Percentiles rank a stretch among this genome's conserved stretches.
Evolutionary conservation across 2,329 filamentous ascomycete species (phyloP).

Genomic region (Colletotrichum sp.): DNA sequence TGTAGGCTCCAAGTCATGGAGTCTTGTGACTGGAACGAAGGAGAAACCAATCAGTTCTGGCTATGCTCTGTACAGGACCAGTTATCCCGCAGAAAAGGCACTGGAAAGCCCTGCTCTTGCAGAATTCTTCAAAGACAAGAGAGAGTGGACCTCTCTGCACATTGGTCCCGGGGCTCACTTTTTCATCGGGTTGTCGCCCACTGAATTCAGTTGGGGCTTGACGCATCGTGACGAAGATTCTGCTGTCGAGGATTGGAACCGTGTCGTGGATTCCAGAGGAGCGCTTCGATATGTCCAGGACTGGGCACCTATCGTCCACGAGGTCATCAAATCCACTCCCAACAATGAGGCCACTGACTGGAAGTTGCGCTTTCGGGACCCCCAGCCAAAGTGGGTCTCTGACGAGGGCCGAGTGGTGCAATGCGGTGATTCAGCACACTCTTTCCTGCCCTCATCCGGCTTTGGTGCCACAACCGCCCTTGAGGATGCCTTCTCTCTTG

Average conservation of each 20-base stretch:
- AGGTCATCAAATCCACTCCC: conserved; percentile 14
- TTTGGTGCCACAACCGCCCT: conserved; percentile 48
- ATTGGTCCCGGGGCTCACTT: background rate
- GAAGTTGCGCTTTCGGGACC: conserved; percentile 44
- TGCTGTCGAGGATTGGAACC: background rate
- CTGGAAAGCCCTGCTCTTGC: background rate
- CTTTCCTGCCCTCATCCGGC: conserved; percentile 43
- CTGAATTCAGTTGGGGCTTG: background rate
- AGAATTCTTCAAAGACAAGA: background rate
- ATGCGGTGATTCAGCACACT: conserved; percentile 46
- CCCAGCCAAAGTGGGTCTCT: conserved; percentile 42
- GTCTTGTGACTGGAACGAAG: background rate
- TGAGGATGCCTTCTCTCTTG: conserved; percentile 43
- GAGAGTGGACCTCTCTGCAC: background rate
- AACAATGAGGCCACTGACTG: conserved; percentile 37
- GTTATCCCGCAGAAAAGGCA: background rate
- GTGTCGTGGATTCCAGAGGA: background rate
- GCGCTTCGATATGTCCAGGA: background rate
- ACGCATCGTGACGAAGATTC: background rate
- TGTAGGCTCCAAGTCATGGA: background rate
- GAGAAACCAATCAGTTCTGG: background rate
- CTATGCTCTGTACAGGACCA: background rate
- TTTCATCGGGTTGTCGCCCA: background rate
- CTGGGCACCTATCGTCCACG: background rate
- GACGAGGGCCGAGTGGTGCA: conserved; percentile 37